A percentile compares a stretch with the other conserved stretches of the same genome.
Evolutionary conservation across 2,329 filamentous ascomycete genomes (phyloP).

Genomic region (Mycogone perniciosa): DNA sequence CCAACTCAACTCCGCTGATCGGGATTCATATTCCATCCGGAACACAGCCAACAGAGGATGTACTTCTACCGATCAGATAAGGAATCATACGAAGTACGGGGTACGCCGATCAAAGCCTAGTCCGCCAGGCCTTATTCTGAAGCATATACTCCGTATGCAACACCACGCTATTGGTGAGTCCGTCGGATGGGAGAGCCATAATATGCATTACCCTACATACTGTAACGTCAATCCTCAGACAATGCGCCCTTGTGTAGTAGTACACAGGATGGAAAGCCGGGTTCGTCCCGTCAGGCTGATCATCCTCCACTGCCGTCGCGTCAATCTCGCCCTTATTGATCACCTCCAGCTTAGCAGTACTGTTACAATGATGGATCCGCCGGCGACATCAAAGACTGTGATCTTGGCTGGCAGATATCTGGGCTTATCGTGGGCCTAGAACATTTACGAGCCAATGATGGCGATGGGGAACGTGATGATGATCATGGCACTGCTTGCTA

Average conservation of each 20-base stretch:
- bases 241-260: constrained; percentile 11
- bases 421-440: constrained; percentile 37
- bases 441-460: constrained; percentile 27
- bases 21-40: too few species aligned
- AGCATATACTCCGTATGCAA: too few species aligned
- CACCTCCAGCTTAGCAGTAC: constrained; percentile 27
- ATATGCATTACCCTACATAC: too few species aligned
- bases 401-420: constrained; percentile 46
- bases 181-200: too few species aligned
- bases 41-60: too few species aligned
- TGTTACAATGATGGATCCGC: constrained; percentile 27
- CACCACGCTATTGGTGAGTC: too few species aligned
- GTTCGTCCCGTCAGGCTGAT: constrained; percentile 31
- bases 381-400: constrained; percentile 39
- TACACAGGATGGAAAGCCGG: constrained; percentile 19
- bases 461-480: constrained; percentile 39
- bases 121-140: too few species aligned
- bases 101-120: too few species aligned
- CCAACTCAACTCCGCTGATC: too few species aligned
- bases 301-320: constrained; percentile 15
- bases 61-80: too few species aligned
- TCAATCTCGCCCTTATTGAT: constrained; percentile 26
- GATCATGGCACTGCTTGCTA: constrained; percentile 37
- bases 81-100: too few species aligned
- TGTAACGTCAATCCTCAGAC: not conserved